These are phyloP conservation scores for Nitzschia palea DNA, from an alignment of 108 stramenopile genomes.

Conservation along the genomic window DNA sequence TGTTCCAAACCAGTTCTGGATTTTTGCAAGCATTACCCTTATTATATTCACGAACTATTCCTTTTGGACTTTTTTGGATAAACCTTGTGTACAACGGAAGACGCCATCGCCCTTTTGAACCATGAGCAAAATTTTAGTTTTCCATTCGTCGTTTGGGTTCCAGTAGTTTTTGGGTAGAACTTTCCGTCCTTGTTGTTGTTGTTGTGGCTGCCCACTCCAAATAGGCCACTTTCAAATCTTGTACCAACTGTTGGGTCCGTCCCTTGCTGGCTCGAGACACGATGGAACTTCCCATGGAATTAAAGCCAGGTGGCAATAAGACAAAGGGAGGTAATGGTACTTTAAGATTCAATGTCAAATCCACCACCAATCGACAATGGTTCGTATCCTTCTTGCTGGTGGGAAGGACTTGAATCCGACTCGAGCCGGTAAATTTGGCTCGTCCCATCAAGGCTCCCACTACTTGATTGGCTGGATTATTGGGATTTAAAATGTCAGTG, in stretches of 20 bases:
- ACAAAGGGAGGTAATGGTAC: constrained; percentile 44
- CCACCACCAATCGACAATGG: constrained; percentile 18
- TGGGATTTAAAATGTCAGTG: neutral
- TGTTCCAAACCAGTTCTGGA: too few relatives aligned
- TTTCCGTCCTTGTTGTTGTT: neutral
- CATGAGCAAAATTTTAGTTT: too few relatives aligned
- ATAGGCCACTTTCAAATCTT: constrained; percentile 34
- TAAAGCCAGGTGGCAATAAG: constrained; percentile 54
- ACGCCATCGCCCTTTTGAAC: too few relatives aligned
- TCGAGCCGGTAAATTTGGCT: constrained; percentile 33
- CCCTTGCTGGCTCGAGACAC: constrained; percentile 40
- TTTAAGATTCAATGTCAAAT: constrained; percentile 36
- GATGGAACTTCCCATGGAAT: constrained; percentile 48
- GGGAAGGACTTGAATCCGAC: constrained; percentile 28
- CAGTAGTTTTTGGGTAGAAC: too few relatives aligned
- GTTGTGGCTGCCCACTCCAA: constrained; percentile 24
- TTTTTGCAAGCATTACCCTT: too few relatives aligned
- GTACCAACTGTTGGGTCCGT: constrained; percentile 28
- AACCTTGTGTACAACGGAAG: too few relatives aligned
- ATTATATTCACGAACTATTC: too few relatives aligned
- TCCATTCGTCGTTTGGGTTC: too few relatives aligned
- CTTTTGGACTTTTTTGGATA: too few relatives aligned
- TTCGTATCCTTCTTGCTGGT: constrained; percentile 23
- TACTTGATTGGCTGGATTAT: constrained; percentile 28
- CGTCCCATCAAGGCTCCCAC: constrained; percentile 22